Percentiles rank a stretch among this genome's conserved stretches.
These are phyloP conservation scores for Clonostachys solani DNA, from an alignment of 2,329 filamentous ascomycete genomes.

Conservation along the genomic window DNA sequence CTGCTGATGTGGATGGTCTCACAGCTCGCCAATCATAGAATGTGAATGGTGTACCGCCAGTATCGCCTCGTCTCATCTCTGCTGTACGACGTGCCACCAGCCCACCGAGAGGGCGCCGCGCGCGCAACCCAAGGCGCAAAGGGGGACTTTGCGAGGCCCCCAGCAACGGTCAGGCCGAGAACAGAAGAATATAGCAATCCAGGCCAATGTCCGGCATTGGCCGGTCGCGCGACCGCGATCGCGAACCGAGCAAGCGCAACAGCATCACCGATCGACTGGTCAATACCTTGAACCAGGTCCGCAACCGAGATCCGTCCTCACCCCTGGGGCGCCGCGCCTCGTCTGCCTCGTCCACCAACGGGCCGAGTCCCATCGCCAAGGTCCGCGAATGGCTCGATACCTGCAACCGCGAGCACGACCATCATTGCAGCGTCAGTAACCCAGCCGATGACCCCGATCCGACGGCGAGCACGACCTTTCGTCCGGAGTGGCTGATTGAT, in stretches of 20 bases:
- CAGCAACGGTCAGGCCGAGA: neutral
- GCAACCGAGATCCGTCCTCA: conserved; percentile 17
- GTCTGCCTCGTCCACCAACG: conserved; percentile 12
- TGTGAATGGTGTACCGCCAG: too few species aligned
- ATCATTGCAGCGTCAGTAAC: conserved; percentile 24
- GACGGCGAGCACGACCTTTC: conserved; percentile 20
- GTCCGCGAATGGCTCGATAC: conserved; percentile 37
- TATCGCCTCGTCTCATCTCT: too few species aligned
- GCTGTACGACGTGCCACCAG: too few species aligned
- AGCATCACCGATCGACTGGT: conserved; percentile 34
- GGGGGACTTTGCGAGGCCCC: too few species aligned
- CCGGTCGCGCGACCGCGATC: conserved; percentile 14
- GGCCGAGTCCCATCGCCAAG: conserved; percentile 25
- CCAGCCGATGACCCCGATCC: neutral
- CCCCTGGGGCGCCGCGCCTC: conserved; percentile 21
- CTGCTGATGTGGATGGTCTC: too few species aligned
- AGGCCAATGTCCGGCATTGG: conserved; percentile 3
- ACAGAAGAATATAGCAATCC: neutral
- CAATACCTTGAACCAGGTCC: conserved; percentile 23
- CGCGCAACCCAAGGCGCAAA: too few species aligned
- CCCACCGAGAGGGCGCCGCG: too few species aligned
- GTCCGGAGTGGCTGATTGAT: conserved; percentile 35
- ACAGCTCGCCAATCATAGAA: too few species aligned
- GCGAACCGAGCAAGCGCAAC: conserved; percentile 25
- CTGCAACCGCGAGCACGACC: conserved; percentile 33